Conservation (phyloP, 768 basidiomycete species). For the Chalciporus chontae region DNA sequence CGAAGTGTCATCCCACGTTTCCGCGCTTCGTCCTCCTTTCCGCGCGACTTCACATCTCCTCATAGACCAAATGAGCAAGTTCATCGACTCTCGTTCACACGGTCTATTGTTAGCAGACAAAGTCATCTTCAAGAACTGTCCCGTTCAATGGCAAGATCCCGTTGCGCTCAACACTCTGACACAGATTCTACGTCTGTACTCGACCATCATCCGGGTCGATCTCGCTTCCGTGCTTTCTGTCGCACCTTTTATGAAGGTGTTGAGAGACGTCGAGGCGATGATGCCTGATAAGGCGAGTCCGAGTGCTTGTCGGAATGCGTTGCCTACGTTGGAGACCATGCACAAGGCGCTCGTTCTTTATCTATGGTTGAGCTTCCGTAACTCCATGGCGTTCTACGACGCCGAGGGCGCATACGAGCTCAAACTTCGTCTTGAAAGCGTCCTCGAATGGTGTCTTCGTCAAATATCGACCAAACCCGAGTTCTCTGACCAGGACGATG, state of each 20-base stretch:
- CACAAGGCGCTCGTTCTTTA: conserved; percentile 79
- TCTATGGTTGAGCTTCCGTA: conserved; percentile 79
- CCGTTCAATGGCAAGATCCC: conserved; percentile 31
- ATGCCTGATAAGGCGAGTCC: conserved; percentile 11
- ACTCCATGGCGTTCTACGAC: conserved; percentile 64
- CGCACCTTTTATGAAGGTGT: conserved; percentile 18
- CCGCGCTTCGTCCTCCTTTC: conserved; percentile 41
- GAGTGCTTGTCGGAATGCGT: conserved; percentile 12
- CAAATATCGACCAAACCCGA: conserved; percentile 32
- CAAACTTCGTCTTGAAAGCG: conserved; percentile 61
- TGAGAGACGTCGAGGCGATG: conserved; percentile 23
- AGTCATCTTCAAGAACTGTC: conserved; percentile 45
- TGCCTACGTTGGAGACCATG: conserved; percentile 57
- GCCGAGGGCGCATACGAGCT: conserved; percentile 45
- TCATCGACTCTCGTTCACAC: conserved; percentile 40
- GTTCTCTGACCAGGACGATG: background rate
- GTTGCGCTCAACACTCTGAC: conserved; percentile 17
- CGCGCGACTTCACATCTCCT: conserved; percentile 33
- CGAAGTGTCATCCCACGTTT: conserved; percentile 48
- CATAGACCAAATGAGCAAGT: conserved; percentile 32
- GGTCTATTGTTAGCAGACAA: conserved; percentile 45
- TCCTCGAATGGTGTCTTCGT: conserved; percentile 60
- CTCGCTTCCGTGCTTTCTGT: conserved; percentile 20
- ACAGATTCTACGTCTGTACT: conserved; percentile 34
- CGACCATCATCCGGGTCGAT: conserved; percentile 20